A percentile compares a stretch with the other conserved stretches of the same genome.
phyloP scores from a whole-genome alignment of 169 alveolate species.

The Theileria annulata region DNA sequence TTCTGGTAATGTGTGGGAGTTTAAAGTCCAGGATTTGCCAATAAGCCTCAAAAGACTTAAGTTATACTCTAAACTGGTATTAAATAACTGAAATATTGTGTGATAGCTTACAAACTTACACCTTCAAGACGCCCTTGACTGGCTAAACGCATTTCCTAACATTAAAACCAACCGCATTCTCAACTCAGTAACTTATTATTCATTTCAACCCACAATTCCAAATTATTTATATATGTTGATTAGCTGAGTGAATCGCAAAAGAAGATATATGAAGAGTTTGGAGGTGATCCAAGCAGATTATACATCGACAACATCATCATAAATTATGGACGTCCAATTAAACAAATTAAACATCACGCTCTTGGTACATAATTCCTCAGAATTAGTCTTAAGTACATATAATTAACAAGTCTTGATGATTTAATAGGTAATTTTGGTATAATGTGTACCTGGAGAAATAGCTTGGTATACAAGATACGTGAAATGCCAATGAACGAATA shows the following conservation, averaged over 20 bases:
- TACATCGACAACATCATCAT: slow-evolving; percentile 75
- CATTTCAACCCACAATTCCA: background rate
- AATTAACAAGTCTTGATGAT: background rate
- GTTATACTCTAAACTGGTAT: slow-evolving; percentile 68
- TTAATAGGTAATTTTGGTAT: slow-evolving; percentile 71
- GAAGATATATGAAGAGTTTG: slow-evolving; percentile 72
- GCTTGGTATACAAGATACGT: slow-evolving; percentile 71
- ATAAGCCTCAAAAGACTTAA: slow-evolving; percentile 74
- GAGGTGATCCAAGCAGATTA: slow-evolving; percentile 78
- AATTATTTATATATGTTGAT: background rate
- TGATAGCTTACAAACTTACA: slow-evolving; percentile 64
- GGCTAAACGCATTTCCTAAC: slow-evolving; percentile 75
- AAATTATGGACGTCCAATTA: slow-evolving; percentile 68
- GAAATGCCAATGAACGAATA: slow-evolving; percentile 80
- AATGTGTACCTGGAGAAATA: slow-evolving; percentile 74
- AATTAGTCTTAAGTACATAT: too few species aligned
- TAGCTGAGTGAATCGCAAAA: slow-evolving; percentile 70
- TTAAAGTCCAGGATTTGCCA: slow-evolving; percentile 73
- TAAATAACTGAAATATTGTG: background rate
- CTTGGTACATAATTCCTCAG: slow-evolving; percentile 7
- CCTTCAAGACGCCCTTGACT: slow-evolving; percentile 79
- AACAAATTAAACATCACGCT: slow-evolving; percentile 68
- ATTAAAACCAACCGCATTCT: slow-evolving; percentile 69
- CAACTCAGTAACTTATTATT: slow-evolving; percentile 63
- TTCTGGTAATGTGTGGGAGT: slow-evolving; percentile 71